phyloP scores from a whole-genome alignment of 2,329 filamentous ascomycete species.

The Venturia carpophila region DNA sequence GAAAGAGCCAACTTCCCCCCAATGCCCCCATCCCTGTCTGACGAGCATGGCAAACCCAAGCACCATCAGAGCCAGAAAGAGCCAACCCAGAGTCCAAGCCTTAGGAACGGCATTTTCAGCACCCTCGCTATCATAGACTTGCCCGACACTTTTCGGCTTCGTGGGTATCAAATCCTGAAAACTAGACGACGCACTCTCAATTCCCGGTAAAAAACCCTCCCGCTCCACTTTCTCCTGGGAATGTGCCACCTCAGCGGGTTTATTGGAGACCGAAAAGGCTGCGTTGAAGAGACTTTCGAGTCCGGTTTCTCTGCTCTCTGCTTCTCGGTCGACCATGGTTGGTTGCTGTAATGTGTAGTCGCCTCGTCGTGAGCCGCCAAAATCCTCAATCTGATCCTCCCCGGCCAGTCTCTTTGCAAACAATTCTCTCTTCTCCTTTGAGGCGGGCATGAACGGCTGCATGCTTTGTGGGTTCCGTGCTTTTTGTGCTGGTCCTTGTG shows the following conservation, averaged over 20 bases:
- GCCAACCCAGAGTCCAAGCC: neutral
- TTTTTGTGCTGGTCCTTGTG: constrained; percentile 56
- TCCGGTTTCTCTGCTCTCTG: constrained; percentile 21
- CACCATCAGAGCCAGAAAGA: neutral
- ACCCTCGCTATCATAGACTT: neutral
- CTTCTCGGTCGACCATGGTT: constrained; percentile 16
- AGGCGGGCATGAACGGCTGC: constrained; percentile 37
- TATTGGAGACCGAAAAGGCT: constrained; percentile 21
- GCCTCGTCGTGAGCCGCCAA: constrained; percentile 1
- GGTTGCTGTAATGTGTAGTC: constrained; percentile 1
- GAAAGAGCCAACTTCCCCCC: neutral
- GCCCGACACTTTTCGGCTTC: neutral
- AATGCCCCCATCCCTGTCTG: constrained; percentile 2
- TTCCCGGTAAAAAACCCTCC: constrained; percentile 7
- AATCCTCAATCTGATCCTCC: constrained; percentile 1
- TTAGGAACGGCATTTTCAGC: neutral
- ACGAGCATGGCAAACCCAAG: neutral
- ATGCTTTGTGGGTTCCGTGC: constrained; percentile 50
- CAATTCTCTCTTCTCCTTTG: constrained; percentile 40
- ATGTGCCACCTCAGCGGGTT: neutral
- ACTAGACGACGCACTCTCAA: neutral
- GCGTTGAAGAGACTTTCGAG: constrained; percentile 22
- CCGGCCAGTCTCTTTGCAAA: constrained; percentile 37
- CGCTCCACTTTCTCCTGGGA: neutral
- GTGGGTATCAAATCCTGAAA: neutral